Percentiles rank a stretch among this genome's conserved stretches.
Evolutionary conservation across 1,284 basidiomycete species (phyloP).

Genomic region (Pholiota adiposa): DNA sequence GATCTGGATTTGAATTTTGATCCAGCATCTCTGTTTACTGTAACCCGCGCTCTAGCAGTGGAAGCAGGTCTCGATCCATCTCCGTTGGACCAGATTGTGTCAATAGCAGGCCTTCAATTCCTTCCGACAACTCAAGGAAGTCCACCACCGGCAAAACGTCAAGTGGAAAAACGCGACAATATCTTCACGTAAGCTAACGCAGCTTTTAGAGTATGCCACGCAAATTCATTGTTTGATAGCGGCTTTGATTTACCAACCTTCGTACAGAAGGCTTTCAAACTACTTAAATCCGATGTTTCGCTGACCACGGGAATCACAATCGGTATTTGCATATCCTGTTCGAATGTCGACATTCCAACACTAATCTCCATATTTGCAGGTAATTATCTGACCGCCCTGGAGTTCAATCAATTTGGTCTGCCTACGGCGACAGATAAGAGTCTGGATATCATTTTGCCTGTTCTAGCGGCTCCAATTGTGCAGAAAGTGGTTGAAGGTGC

Average conservation of each 20-base stretch:
- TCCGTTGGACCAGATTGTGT: constrained; percentile 72
- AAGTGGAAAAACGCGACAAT: constrained; percentile 39
- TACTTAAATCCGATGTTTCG: constrained; percentile 65
- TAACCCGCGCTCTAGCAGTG: constrained; percentile 69
- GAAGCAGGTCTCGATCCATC: constrained; percentile 64
- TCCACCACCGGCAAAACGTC: constrained; percentile 37
- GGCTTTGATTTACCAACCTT: constrained; percentile 73
- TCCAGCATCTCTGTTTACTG: constrained; percentile 71
- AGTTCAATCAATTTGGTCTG: constrained; percentile 63
- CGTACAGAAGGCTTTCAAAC: constrained; percentile 68
- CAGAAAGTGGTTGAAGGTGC: constrained; percentile 73
- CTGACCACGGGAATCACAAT: constrained; percentile 62
- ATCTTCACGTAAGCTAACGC: constrained; percentile 55
- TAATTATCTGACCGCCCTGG: constrained; percentile 65
- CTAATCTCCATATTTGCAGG: constrained; percentile 37
- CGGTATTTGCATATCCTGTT: constrained; percentile 40
- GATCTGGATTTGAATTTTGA: constrained; percentile 74
- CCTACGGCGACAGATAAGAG: constrained; percentile 66
- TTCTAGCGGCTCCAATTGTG: constrained; percentile 81
- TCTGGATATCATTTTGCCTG: constrained; percentile 68
- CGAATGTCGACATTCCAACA: constrained; percentile 2
- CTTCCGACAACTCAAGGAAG: constrained; percentile 41
- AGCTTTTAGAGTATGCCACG: background rate
- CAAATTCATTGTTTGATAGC: constrained; percentile 34
- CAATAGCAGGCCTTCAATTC: constrained; percentile 72